phyloP scores from a whole-genome alignment of 2,329 filamentous ascomycete species.

The Metarhizium rileyi region DNA sequence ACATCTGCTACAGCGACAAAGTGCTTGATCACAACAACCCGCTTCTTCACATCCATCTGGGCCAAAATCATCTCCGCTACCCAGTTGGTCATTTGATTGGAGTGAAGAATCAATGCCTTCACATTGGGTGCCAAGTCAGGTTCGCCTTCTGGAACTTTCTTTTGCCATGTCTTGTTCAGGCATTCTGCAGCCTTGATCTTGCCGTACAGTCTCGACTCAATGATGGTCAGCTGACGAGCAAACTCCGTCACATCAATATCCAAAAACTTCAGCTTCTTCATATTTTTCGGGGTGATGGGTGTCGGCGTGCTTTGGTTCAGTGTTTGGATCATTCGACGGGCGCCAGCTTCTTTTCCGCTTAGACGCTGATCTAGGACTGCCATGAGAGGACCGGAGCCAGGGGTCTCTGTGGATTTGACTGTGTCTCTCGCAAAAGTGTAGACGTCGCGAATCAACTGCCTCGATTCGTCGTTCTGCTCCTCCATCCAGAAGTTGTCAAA shows the following conservation, averaged over 20 bases:
- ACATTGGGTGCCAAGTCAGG: constrained; percentile 86
- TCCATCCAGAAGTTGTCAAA: constrained; percentile 99
- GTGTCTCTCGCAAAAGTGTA: constrained; percentile 86
- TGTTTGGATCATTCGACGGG: constrained; percentile 79
- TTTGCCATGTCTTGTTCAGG: constrained; percentile 98
- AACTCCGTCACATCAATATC: constrained; percentile 96
- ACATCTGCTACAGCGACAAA: constrained; percentile 95
- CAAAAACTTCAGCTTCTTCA: constrained; percentile 98
- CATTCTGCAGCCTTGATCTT: constrained; percentile 96
- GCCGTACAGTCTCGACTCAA: constrained; percentile 87
- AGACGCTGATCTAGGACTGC: constrained; percentile 81
- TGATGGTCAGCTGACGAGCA: constrained; percentile 93
- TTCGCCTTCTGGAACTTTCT: constrained; percentile 75
- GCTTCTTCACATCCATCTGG: constrained; percentile 88
- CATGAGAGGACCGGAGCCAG: constrained; percentile 76
- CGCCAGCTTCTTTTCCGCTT: constrained; percentile 76
- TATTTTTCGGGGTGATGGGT: constrained; percentile 94
- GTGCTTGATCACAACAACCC: constrained; percentile 96
- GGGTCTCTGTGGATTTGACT: constrained; percentile 87
- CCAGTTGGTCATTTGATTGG: constrained; percentile 98
- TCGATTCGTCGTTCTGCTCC: constrained; percentile 72
- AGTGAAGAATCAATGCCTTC: constrained; percentile 92
- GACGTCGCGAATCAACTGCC: constrained; percentile 76
- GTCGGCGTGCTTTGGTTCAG: constrained; percentile 72
- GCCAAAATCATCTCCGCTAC: constrained; percentile 98